Conservation (phyloP, 192 early-diverging fungal genomes). For the Umbelopsis ramanniana region DNA sequence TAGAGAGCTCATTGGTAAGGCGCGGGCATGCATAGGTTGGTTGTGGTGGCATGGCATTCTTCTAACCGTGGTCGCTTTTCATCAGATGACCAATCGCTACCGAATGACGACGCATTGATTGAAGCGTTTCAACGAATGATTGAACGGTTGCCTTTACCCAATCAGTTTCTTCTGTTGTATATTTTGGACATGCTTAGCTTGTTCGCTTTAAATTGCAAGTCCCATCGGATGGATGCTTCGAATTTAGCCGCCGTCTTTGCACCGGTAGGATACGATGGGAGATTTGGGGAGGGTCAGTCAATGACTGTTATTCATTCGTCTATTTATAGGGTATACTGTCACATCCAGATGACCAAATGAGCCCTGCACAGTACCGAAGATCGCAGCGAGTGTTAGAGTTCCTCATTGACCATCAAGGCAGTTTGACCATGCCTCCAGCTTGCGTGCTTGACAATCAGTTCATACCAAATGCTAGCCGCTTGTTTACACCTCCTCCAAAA, state of each 20-base stretch:
- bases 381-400: slow-evolving; percentile 75
- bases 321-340: slow-evolving; percentile 58
- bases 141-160: slow-evolving; percentile 51
- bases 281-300: no score
- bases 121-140: slow-evolving; percentile 60
- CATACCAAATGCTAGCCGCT: slow-evolving; percentile 16
- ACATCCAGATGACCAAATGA: slow-evolving; percentile 68
- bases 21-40: neutral
- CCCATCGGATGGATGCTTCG: slow-evolving; percentile 70
- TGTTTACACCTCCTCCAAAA: neutral
- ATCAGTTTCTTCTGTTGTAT: slow-evolving; percentile 71
- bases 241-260: slow-evolving; percentile 78
- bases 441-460: slow-evolving; percentile 10
- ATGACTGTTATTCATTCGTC: neutral
- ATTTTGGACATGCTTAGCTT: slow-evolving; percentile 65
- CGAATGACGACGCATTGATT: slow-evolving; percentile 36
- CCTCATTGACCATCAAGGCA: slow-evolving; percentile 62
- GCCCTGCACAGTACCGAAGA: slow-evolving; percentile 71
- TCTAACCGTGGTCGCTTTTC: slow-evolving; percentile 23
- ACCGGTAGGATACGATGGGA: slow-evolving; percentile 34
- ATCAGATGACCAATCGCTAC: slow-evolving; percentile 31
- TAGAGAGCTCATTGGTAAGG: slow-evolving; percentile 60
- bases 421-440: slow-evolving; percentile 41
- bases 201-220: slow-evolving; percentile 49
- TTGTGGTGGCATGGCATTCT: neutral